These are phyloP conservation scores for Lasiosphaeria hispida DNA, from an alignment of 495 filamentous ascomycete genomes.

Conservation along the genomic window DNA sequence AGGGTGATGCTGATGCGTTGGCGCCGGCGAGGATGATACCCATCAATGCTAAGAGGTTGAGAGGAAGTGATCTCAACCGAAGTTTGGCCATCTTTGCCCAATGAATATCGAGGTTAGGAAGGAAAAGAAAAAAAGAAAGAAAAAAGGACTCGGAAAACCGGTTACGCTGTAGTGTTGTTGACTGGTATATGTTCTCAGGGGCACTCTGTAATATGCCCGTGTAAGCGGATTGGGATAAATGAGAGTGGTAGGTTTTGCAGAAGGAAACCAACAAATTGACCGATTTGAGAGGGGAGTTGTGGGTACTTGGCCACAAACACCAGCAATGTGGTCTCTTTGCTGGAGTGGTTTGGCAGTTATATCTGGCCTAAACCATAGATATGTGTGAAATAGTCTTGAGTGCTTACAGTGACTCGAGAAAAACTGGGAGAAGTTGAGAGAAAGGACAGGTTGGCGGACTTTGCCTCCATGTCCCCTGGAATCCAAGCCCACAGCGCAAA, in stretches of 20 bases:
- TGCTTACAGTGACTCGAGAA: constrained; percentile 19
- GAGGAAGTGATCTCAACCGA: constrained; percentile 19
- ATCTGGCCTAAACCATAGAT: not conserved
- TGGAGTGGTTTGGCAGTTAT: not conserved
- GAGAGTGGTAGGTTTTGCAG: no score
- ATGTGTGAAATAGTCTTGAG: not conserved
- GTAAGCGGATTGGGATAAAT: no score
- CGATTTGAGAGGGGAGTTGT: no score
- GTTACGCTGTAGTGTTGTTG: no score
- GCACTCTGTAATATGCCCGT: no score
- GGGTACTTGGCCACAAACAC: no score
- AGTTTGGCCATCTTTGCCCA: constrained; percentile 19
- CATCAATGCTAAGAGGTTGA: constrained; percentile 26
- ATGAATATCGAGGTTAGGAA: not conserved
- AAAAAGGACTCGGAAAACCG: no score
- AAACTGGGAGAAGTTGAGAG: constrained; percentile 14
- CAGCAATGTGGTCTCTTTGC: no score
- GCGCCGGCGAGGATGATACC: constrained; percentile 21
- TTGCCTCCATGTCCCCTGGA: constrained; percentile 14
- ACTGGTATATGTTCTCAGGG: no score
- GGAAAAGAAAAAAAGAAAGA: no score
- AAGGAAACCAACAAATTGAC: no score
- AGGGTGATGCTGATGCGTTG: constrained; percentile 17
- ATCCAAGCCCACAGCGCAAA: not conserved
- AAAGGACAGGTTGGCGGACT: constrained; percentile 32